Evolutionary conservation across 2,329 filamentous ascomycete species (phyloP).

Genomic region (Beauveria rudraprayagi): DNA sequence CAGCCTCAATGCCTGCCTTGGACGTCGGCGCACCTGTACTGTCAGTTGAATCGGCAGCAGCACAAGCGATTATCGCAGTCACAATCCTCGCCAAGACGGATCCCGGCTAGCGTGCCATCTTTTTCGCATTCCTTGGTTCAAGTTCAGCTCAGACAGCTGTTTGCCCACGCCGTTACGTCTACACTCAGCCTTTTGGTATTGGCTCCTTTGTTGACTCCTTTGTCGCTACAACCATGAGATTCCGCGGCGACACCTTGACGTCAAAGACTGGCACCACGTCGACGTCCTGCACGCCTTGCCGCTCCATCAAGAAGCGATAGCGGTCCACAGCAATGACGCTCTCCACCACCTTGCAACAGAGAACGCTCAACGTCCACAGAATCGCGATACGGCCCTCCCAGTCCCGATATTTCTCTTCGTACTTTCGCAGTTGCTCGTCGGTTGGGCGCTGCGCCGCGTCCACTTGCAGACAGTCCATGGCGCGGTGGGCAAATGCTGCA

Average conservation of each 20-base stretch:
- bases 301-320: conserved; percentile 22
- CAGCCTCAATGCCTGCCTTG: background rate
- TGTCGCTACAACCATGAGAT: conserved; percentile 15
- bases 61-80: background rate
- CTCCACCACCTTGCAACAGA: conserved; percentile 26
- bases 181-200: background rate
- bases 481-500: conserved; percentile 18
- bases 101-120: background rate
- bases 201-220: background rate
- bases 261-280: conserved; percentile 23
- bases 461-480: conserved; percentile 19
- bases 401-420: conserved; percentile 18
- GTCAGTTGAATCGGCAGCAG: background rate
- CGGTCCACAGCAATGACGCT: conserved; percentile 25
- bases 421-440: conserved; percentile 16
- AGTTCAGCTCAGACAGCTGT: background rate
- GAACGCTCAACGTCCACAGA: conserved; percentile 24
- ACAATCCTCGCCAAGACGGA: background rate
- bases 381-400: conserved; percentile 22
- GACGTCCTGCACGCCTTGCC: conserved; percentile 13
- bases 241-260: conserved; percentile 19
- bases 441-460: conserved; percentile 11
- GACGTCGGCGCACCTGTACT: background rate
- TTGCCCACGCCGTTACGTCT: no score
- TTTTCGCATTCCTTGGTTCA: background rate